Evolutionary conservation across 1,139 yeast species (phyloP).

Genomic region (Zygoascus meyerae): DNA sequence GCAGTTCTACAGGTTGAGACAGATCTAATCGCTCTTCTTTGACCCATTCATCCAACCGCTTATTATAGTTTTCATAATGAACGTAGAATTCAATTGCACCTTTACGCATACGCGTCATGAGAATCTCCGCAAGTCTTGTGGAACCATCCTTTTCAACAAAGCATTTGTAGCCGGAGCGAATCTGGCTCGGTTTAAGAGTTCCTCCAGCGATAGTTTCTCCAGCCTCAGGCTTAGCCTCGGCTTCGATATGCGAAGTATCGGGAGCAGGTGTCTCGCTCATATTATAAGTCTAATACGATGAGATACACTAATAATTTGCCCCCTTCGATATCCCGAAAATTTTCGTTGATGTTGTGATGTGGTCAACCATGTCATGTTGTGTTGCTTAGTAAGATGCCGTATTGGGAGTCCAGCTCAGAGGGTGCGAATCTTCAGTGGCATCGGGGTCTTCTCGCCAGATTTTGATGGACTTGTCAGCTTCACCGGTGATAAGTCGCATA

Average conservation of each 20-base stretch:
- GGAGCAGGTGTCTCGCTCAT: slow-evolving; percentile 8
- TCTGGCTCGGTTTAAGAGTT: slow-evolving; percentile 19
- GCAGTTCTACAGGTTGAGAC: slow-evolving; percentile 59
- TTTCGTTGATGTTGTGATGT: too few relatives aligned
- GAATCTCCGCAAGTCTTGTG: slow-evolving; percentile 73
- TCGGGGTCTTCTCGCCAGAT: slow-evolving; percentile 61
- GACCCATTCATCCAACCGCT: slow-evolving; percentile 94
- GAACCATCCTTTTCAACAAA: slow-evolving; percentile 78
- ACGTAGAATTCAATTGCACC: slow-evolving; percentile 81
- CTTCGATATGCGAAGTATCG: slow-evolving; percentile 9
- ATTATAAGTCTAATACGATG: too few relatives aligned
- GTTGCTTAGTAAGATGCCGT: too few relatives aligned
- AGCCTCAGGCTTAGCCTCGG: slow-evolving; percentile 12
- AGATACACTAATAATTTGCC: too few relatives aligned
- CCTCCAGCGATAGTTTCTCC: slow-evolving; percentile 13
- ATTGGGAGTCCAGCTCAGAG: too few relatives aligned
- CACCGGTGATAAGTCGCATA: slow-evolving; percentile 74
- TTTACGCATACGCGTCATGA: slow-evolving; percentile 70
- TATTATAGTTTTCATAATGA: slow-evolving; percentile 90
- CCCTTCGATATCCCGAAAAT: too few relatives aligned
- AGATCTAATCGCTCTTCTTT: slow-evolving; percentile 64
- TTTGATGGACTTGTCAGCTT: slow-evolving; percentile 83
- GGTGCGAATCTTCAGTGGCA: slow-evolving; percentile 39
- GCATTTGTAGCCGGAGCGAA: slow-evolving; percentile 62
- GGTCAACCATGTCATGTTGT: too few relatives aligned